Percentiles rank a stretch among this genome's conserved stretches.
Evolutionary conservation across 2,329 filamentous ascomycete species (phyloP).

Genomic region (Aspergillus japonicus): DNA sequence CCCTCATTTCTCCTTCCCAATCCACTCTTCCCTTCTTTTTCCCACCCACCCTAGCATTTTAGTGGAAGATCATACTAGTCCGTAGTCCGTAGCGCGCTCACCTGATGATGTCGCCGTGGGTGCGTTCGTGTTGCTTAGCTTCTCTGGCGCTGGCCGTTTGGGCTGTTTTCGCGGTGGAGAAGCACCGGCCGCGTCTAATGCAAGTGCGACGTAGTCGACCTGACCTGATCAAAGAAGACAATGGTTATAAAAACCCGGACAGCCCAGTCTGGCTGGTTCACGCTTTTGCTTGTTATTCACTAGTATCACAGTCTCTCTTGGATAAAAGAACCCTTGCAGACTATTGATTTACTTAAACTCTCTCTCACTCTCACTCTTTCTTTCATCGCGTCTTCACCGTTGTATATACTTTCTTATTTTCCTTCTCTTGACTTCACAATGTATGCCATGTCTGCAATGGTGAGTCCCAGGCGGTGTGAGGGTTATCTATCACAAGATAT

Average conservation of each 20-base stretch:
- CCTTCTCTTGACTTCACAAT: constrained; percentile 6
- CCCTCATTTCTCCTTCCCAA: neutral
- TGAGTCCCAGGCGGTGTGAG: neutral
- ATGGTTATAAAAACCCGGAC: constrained; percentile 9
- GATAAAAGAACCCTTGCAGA: neutral
- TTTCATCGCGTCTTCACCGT: neutral
- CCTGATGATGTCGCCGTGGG: constrained; percentile 22
- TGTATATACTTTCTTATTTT: constrained; percentile 1
- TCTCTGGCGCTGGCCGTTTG: constrained; percentile 4
- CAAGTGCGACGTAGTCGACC: constrained; percentile 20
- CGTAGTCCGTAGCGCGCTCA: constrained; percentile 15
- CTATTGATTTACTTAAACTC: constrained; percentile 1
- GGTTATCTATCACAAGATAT: neutral
- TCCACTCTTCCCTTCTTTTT: neutral
- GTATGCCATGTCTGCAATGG: constrained; percentile 11
- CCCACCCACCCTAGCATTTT: constrained; percentile 4
- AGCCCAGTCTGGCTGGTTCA: constrained; percentile 3
- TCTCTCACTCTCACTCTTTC: neutral
- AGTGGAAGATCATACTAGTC: constrained; percentile 8
- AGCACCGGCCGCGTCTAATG: constrained; percentile 16
- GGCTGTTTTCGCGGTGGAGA: constrained; percentile 12
- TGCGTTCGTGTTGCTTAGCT: constrained; percentile 19
- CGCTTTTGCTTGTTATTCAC: neutral
- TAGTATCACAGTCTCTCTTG: constrained; percentile 1
- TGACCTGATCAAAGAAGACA: constrained; percentile 14